These are phyloP conservation scores for barley (Hordeum vulgare) DNA, from an alignment of 176 grass and related monocot genomes.

Conservation along the genomic window MorexV3_pseudomolecules_assembly NC_058520.1:497437102-497437601, in stretches of 20 bases:
- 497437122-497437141: not conserved
- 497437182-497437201: not conserved
- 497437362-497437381: not conserved
- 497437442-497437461: not conserved
- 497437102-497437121: not conserved
- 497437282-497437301: slow-evolving; percentile 1
- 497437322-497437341: not conserved
- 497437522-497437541: not conserved
- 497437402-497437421: slow-evolving; percentile 3
- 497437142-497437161: not conserved
- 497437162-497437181: not conserved
- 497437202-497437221: not conserved
- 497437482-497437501: not conserved
- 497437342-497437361: not conserved
- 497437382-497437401: not conserved
- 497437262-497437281: not conserved
- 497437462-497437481: not conserved
- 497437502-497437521: not conserved
- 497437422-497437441: not conserved
- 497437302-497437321: not conserved
- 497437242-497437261: not conserved
- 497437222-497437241: not conserved
- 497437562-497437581: slow-evolving; percentile 10
- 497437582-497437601: slow-evolving; percentile 6
- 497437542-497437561: slow-evolving; percentile 16